Conservation (phyloP, 2,329 filamentous ascomycete genomes). For the Phyllosticta citribraziliensis region DNA sequence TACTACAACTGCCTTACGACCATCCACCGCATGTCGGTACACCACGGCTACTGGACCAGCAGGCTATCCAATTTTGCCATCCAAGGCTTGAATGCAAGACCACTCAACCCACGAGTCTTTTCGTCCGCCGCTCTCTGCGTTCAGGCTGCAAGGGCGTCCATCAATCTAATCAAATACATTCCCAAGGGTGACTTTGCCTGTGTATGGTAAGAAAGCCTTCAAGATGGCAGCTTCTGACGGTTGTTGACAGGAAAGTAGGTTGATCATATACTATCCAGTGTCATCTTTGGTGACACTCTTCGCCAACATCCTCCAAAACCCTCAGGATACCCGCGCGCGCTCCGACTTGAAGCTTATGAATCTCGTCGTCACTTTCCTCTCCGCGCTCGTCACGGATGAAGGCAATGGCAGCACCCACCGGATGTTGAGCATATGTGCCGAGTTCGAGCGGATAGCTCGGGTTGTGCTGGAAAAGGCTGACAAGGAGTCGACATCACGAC, state of each 20-base stretch:
- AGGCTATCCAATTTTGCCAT: conserved; percentile 90
- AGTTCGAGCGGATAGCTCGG: conserved; percentile 90
- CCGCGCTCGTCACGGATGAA: conserved; percentile 78
- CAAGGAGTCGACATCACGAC: conserved; percentile 66
- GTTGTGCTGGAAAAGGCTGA: conserved; percentile 87
- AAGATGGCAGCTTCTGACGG: background rate
- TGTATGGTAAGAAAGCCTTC: conserved; percentile 63
- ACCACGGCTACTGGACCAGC: conserved; percentile 97
- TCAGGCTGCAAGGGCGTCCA: conserved; percentile 82
- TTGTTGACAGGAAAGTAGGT: conserved; percentile 39
- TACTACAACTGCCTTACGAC: conserved; percentile 98
- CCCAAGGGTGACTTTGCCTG: conserved; percentile 90
- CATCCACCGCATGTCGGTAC: conserved; percentile 96
- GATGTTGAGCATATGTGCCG: conserved; percentile 89
- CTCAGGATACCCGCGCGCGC: conserved; percentile 75
- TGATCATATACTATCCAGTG: conserved; percentile 93
- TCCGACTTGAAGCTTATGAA: conserved; percentile 89
- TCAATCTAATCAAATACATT: conserved; percentile 90
- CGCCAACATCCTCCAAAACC: conserved; percentile 92
- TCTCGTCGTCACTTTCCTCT: conserved; percentile 83
- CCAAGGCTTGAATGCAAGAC: conserved; percentile 80
- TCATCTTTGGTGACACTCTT: conserved; percentile 91
- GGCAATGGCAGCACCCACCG: conserved; percentile 84
- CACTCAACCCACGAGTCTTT: conserved; percentile 88
- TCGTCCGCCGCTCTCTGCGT: conserved; percentile 89